These are phyloP conservation scores for Mycena chlorophos DNA, from an alignment of 768 basidiomycete genomes.

Conservation along the genomic window DNA sequence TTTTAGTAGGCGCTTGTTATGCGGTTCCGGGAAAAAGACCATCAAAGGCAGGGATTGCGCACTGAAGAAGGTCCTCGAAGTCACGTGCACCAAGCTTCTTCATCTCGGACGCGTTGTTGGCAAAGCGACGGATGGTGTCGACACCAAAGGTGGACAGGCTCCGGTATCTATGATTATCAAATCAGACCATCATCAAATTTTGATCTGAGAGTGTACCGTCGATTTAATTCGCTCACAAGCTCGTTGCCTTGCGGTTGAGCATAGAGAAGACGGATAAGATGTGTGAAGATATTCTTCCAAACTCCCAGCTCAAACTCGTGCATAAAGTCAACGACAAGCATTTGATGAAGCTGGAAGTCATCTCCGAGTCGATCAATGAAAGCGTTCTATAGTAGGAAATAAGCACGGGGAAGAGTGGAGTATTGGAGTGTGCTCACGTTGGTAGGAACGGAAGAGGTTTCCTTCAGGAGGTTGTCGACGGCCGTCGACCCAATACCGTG, in stretches of 20 bases:
- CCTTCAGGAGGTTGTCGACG: constrained; percentile 5
- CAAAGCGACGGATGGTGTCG: constrained; percentile 28
- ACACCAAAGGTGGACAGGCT: constrained; percentile 21
- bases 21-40: constrained; percentile 28
- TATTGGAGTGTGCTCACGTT: neutral
- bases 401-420: neutral
- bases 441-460: constrained; percentile 12
- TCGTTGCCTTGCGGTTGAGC: constrained; percentile 14
- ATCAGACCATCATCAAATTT: too few species aligned
- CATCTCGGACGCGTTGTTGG: constrained; percentile 27
- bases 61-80: constrained; percentile 37
- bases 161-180: constrained; percentile 17
- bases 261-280: constrained; percentile 37
- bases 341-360: constrained; percentile 28
- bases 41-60: constrained; percentile 35
- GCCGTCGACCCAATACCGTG: neutral
- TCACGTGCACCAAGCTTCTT: constrained; percentile 30
- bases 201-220: constrained; percentile 20
- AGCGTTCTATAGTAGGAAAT: constrained; percentile 31
- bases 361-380: constrained; percentile 28
- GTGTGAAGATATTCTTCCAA: constrained; percentile 36
- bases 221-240: constrained; percentile 25
- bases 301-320: constrained; percentile 41
- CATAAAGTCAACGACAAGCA: constrained; percentile 36
- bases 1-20: constrained; percentile 27